Evolutionary conservation across 2,329 filamentous ascomycete genomes (phyloP).

Genomic region (Clarireedia monteithiana): DNA sequence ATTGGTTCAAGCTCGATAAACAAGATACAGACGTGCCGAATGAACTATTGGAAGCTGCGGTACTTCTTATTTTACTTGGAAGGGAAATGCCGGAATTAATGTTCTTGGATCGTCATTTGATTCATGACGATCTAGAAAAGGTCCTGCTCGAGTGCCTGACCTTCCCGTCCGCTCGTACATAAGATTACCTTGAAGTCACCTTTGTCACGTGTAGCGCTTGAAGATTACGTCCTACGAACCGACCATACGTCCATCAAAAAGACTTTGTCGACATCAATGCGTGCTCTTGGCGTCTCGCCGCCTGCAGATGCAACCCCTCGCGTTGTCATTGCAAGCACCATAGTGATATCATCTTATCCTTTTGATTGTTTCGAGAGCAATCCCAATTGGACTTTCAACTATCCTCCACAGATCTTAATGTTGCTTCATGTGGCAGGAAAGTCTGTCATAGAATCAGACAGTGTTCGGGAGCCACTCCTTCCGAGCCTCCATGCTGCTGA

Average conservation of each 20-base stretch:
- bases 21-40: not conserved
- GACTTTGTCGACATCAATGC: not conserved
- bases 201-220: not conserved
- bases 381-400: too few species aligned
- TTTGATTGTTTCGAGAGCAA: too few species aligned
- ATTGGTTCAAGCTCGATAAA: not conserved
- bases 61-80: not conserved
- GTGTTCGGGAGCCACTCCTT: not conserved
- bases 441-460: too few species aligned
- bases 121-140: not conserved
- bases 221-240: not conserved
- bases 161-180: not conserved
- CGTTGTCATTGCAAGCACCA: too few species aligned
- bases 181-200: not conserved
- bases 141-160: not conserved
- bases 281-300: not conserved
- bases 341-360: too few species aligned
- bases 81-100: not conserved
- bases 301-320: too few species aligned
- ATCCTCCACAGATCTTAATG: too few species aligned
- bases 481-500: not conserved
- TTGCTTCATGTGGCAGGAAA: too few species aligned
- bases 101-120: not conserved
- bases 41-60: not conserved
- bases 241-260: too few species aligned